Base-by-base conservation (phyloP, 78 protist genomes). In the Dictyostelium capitatum region DNA sequence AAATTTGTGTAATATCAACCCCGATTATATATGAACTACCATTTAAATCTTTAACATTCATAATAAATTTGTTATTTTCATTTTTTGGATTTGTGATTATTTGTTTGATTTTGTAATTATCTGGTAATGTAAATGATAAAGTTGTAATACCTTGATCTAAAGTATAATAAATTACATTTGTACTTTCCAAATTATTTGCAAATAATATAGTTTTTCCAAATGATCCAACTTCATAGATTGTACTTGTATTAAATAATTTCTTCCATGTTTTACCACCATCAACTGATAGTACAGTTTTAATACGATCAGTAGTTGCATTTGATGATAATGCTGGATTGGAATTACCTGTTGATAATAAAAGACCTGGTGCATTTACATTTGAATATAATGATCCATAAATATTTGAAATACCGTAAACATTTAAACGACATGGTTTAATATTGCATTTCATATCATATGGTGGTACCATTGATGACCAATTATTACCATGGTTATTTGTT, bases 201-300 rank as follows among this genome's bases (percentile, higher is more conserved):
- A n/a, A 28, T 1, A 91, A 19, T 4, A 91, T 30, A 28, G 83
- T 20, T 12, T 62, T 19, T 28, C 95, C 95, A 78, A 56, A 46
- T 46, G 43, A 43, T 30, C 89, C 95, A 81, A 91, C 51, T 59
- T 91, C 95, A 15, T 83, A 82, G 64, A 91, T 78, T 0, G 73
- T 53, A 14, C 90, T 78, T 6, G 37, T n/a, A 53, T 70, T 77
- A 25, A 23, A 75, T 37, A 91, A 11, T n/a, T 67, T 28, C 1
- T 15, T 73, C 95, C 95, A 91, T 1, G 56, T 70, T 37, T 53
- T 67, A 53, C 95, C 95, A 53, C n/a, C 19, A 30, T 91, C 95
- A 12, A 75, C 70, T 20, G 95, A 54, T 0, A 91, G 23, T 37
- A 51, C 83, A 6, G 95, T 81, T 30, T 59, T 57, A 28, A 84